Percentiles rank a stretch among this genome's conserved stretches.
These are phyloP conservation scores for Plasmodium coatneyi DNA, from an alignment of 169 alveolate species.

Conservation along the genomic window DNA sequence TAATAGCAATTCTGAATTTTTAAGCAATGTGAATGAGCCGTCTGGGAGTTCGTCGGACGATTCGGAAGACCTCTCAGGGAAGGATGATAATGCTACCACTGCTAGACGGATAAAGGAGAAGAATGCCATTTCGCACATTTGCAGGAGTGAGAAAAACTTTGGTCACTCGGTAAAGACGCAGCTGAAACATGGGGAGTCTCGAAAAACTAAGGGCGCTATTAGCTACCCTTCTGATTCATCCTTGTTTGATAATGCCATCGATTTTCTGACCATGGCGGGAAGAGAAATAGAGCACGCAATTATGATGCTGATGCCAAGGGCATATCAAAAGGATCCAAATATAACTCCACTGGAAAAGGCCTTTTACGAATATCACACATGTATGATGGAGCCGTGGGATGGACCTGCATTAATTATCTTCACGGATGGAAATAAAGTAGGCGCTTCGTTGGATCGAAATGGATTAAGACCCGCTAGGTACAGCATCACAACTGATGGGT, in stretches of 20 bases:
- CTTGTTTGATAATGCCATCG: conserved; percentile 70
- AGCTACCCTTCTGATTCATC: conserved; percentile 74
- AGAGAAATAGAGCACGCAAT: conserved; percentile 75
- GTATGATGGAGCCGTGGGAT: conserved; percentile 88
- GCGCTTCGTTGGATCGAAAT: conserved; percentile 84
- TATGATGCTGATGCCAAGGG: conserved; percentile 77
- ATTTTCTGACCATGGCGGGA: conserved; percentile 68
- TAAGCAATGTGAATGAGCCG: conserved; percentile 42
- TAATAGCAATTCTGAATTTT: conserved; percentile 69
- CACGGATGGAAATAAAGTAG: conserved; percentile 85
- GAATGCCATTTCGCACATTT: not conserved
- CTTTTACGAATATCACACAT: conserved; percentile 80
- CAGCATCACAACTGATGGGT: conserved; percentile 77
- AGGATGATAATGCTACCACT: not conserved
- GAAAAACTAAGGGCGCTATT: conserved; percentile 71
- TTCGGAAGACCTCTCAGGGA: not conserved
- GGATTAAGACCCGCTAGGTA: conserved; percentile 85
- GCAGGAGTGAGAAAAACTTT: conserved; percentile 12
- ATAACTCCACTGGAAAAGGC: conserved; percentile 71
- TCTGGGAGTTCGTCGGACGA: conserved; percentile 47
- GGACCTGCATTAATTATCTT: conserved; percentile 85
- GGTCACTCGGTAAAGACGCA: conserved; percentile 27
- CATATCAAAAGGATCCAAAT: conserved; percentile 76
- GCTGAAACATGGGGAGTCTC: conserved; percentile 21
- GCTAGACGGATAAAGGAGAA: not conserved